Evolutionary conservation across 805 yeast genomes (phyloP).

Genomic region (Maudiozyma saulgeensis): DNA sequence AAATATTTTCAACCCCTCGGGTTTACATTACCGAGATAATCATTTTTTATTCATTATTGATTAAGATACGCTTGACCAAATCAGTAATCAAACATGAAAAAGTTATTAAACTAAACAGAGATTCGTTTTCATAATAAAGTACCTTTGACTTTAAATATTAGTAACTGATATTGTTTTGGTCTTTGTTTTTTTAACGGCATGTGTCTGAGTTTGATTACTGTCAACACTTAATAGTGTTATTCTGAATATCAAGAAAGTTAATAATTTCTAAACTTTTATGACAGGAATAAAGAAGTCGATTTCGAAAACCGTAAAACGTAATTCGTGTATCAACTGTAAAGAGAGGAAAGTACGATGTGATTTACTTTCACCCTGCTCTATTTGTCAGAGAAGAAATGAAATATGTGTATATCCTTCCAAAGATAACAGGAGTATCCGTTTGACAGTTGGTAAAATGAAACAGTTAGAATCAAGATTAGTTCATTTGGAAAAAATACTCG

Average conservation of each 20-base stretch:
- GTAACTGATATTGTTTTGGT: too few species aligned
- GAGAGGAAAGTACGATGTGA: neutral
- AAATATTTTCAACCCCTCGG: neutral
- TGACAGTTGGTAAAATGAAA: neutral
- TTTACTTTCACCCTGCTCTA: neutral
- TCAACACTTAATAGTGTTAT: too few species aligned
- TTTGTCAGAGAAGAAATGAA: neutral
- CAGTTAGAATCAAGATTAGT: neutral
- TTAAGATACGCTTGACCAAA: neutral
- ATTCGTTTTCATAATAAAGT: too few species aligned
- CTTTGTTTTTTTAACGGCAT: too few species aligned
- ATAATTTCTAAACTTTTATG: too few species aligned
- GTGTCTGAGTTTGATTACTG: too few species aligned
- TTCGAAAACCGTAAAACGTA: neutral
- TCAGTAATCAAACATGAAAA: neutral
- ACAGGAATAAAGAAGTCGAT: too few species aligned
- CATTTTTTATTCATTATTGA: neutral
- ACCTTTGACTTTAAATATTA: too few species aligned
- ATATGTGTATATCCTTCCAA: neutral
- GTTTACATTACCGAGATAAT: neutral
- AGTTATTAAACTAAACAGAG: too few species aligned
- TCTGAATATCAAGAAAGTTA: too few species aligned
- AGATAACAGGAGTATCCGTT: neutral
- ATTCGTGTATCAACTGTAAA: neutral
- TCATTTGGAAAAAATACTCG: neutral